A percentile compares a stretch with the other conserved stretches of the same genome.
These are phyloP conservation scores for Aspergillus uvarum DNA, from an alignment of 2,329 filamentous ascomycete genomes.

Conservation along the genomic window DNA sequence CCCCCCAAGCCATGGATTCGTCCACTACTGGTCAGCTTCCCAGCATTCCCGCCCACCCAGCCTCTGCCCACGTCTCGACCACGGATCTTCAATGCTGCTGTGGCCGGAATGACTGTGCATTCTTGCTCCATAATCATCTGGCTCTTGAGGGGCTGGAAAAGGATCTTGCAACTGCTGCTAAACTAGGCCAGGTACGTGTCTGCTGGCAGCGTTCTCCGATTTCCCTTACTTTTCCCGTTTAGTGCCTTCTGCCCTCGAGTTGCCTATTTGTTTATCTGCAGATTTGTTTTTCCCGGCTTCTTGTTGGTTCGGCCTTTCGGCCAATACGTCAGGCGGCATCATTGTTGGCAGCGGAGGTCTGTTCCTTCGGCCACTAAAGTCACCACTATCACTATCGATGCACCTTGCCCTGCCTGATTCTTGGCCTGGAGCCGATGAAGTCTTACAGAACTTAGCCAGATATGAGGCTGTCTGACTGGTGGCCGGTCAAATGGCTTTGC, in stretches of 20 bases:
- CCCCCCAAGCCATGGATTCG: background rate
- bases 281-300: background rate
- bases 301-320: background rate
- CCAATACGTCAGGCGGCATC: conserved; percentile 2
- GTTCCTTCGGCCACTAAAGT: background rate
- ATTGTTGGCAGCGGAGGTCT: conserved; percentile 2
- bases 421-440: background rate
- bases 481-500: background rate
- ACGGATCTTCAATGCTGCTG: conserved; percentile 70
- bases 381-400: background rate
- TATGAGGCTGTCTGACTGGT: background rate
- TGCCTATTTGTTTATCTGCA: background rate
- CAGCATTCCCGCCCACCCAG: conserved; percentile 36
- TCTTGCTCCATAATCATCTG: conserved; percentile 75
- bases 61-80: conserved; percentile 22
- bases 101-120: conserved; percentile 74
- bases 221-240: conserved; percentile 14
- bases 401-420: conserved; percentile 6
- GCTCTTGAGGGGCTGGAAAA: conserved; percentile 79
- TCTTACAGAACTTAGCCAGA: background rate
- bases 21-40: conserved; percentile 20
- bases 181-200: conserved; percentile 82
- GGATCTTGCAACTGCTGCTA: conserved; percentile 81
- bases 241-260: background rate
- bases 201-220: background rate